Evolutionary conservation across 2,329 filamentous ascomycete genomes (phyloP).

Genomic region (Xylaria multiplex): DNA sequence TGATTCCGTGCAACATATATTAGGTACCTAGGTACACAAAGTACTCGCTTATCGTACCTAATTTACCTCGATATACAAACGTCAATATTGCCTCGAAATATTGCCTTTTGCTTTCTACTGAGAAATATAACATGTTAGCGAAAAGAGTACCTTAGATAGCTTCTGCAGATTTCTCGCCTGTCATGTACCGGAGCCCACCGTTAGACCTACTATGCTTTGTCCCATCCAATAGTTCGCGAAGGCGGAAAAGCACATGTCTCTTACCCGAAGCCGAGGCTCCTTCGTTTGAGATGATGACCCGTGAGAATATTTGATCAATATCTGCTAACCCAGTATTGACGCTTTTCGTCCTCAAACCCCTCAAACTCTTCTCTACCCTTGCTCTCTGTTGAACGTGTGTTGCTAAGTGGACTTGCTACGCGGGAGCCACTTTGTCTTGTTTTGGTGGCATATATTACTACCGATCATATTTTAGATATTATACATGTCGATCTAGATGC

Average conservation of each 20-base stretch:
- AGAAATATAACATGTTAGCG: too few species aligned
- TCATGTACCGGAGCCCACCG: not conserved
- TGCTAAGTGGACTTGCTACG: not conserved
- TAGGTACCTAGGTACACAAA: too few species aligned
- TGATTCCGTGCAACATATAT: too few species aligned
- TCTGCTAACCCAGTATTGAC: too few species aligned
- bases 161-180: too few species aligned
- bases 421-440: not conserved
- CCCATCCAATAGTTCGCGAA: not conserved
- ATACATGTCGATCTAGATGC: too few species aligned
- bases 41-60: not conserved
- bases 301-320: constrained; percentile 10
- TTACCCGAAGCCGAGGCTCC: constrained; percentile 8
- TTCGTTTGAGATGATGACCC: not conserved
- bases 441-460: not conserved
- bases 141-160: too few species aligned
- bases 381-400: not conserved
- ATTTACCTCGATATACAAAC: not conserved
- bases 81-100: too few species aligned
- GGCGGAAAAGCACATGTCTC: not conserved
- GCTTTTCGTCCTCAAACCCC: not conserved
- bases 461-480: not conserved
- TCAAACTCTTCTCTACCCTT: not conserved
- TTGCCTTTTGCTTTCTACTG: too few species aligned
- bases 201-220: not conserved